A percentile compares a stretch with the other conserved stretches of the same genome.
These are phyloP conservation scores for Piromyces finnis DNA, from an alignment of 192 early-diverging fungal genomes.

Conservation along the genomic window DNA sequence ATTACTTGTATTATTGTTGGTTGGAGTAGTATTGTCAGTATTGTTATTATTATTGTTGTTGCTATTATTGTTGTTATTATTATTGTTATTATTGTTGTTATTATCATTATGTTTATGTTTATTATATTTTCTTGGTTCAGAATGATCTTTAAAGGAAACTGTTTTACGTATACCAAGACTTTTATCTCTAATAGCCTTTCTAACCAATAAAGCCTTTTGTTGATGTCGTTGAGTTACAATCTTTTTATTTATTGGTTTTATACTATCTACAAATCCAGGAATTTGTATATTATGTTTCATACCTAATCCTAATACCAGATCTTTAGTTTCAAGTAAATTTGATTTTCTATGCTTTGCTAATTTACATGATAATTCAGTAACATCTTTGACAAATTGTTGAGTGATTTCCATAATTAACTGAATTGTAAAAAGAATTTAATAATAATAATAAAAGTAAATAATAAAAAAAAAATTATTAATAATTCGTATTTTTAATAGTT, in stretches of 20 bases:
- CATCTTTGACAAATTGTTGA: slow-evolving; percentile 74
- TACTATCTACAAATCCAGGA: background rate
- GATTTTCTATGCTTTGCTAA: slow-evolving; percentile 70
- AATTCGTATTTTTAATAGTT: too few species aligned
- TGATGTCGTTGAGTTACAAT: background rate
- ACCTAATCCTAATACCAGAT: slow-evolving; percentile 15
- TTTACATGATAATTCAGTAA: slow-evolving; percentile 62
- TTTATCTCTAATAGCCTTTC: background rate
- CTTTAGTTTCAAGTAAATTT: slow-evolving; percentile 60
- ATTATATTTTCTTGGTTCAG: background rate
- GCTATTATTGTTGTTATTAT: background rate
- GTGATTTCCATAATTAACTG: slow-evolving; percentile 67
- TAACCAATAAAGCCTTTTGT: background rate
- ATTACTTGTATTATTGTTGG: too few species aligned
- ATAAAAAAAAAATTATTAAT: background rate
- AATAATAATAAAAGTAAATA: background rate
- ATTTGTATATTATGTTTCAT: background rate
- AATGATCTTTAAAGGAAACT: background rate
- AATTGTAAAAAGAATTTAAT: too few species aligned
- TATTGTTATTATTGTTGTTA: background rate
- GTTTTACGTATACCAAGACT: background rate
- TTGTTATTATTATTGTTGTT: background rate
- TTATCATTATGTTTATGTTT: background rate
- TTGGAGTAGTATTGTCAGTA: background rate
- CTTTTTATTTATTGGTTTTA: background rate